Percentiles rank a stretch among this genome's conserved stretches.
Evolutionary conservation across 192 early-diverging fungal genomes (phyloP).

Genomic region (Coemansia sp.): DNA sequence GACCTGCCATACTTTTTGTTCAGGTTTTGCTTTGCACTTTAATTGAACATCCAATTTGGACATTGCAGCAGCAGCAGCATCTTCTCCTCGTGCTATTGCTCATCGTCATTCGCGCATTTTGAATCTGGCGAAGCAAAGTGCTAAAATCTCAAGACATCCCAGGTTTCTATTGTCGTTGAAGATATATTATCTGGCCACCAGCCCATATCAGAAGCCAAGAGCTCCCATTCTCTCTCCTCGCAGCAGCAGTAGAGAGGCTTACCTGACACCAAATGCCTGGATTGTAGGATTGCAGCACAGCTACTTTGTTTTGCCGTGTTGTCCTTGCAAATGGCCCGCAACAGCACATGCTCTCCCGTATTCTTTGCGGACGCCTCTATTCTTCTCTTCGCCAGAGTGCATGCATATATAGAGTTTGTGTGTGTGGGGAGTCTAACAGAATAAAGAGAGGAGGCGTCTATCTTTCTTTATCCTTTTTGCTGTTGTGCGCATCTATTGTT

Average conservation of each 20-base stretch:
- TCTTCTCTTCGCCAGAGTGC: not conserved
- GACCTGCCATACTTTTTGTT: too few species aligned
- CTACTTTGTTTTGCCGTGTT: not conserved
- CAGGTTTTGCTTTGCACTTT: not conserved
- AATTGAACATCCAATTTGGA: too few species aligned
- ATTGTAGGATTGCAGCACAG: not conserved
- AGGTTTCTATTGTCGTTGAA: too few species aligned
- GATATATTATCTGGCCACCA: too few species aligned
- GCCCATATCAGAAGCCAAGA: too few species aligned
- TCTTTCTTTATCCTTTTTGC: not conserved
- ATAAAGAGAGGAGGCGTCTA: not conserved
- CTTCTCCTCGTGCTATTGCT: too few species aligned
- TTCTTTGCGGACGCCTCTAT: constrained; percentile 3
- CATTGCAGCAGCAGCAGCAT: too few species aligned
- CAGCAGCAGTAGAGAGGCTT: not conserved
- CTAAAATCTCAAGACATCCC: too few species aligned
- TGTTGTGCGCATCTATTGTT: not conserved
- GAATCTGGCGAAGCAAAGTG: too few species aligned
- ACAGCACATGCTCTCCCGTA: not conserved
- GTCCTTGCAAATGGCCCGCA: not conserved
- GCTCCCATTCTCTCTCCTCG: not conserved
- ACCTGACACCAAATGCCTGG: not conserved
- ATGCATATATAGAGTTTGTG: constrained; percentile 8
- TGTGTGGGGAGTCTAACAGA: not conserved
- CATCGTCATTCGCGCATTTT: too few species aligned